phyloP scores from a whole-genome alignment of 2,329 filamentous ascomycete genomes.

The Pseudogymnoascus sp. region DNA sequence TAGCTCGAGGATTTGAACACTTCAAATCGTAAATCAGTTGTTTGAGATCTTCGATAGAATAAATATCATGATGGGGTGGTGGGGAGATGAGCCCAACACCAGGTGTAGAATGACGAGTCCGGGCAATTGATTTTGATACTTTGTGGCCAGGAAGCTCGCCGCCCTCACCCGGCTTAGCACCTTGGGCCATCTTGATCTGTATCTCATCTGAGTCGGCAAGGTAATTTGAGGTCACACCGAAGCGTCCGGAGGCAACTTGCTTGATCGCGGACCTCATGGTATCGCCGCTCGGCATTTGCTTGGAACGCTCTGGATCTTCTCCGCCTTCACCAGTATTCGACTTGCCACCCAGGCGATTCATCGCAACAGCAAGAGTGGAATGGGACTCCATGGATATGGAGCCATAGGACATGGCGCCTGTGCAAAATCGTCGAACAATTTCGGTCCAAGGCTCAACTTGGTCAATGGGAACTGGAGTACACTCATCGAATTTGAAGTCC shows the following conservation, averaged over 20 bases:
- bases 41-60: constrained; percentile 96
- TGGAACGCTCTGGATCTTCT: constrained; percentile 85
- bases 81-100: constrained; percentile 94
- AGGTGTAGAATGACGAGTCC: constrained; percentile 90
- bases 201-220: constrained; percentile 91
- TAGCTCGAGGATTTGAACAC: constrained; percentile 84
- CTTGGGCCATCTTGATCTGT: constrained; percentile 99
- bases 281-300: constrained; percentile 81
- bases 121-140: constrained; percentile 86
- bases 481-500: constrained; percentile 91
- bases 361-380: constrained; percentile 87
- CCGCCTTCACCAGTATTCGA: constrained; percentile 97
- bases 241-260: constrained; percentile 91
- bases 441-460: constrained; percentile 98
- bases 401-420: constrained; percentile 96
- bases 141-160: constrained; percentile 96
- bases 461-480: constrained; percentile 78
- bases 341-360: constrained; percentile 94
- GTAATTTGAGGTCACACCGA: constrained; percentile 92
- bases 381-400: constrained; percentile 99
- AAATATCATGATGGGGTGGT: constrained; percentile 95
- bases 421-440: constrained; percentile 92
- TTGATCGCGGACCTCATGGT: constrained; percentile 98
- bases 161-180: constrained; percentile 94
- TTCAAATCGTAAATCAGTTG: constrained; percentile 97